Percentiles rank a stretch among this genome's conserved stretches.
Conservation (phyloP, 345 rosid species). For the Geranium rotundifolium region DNA sequence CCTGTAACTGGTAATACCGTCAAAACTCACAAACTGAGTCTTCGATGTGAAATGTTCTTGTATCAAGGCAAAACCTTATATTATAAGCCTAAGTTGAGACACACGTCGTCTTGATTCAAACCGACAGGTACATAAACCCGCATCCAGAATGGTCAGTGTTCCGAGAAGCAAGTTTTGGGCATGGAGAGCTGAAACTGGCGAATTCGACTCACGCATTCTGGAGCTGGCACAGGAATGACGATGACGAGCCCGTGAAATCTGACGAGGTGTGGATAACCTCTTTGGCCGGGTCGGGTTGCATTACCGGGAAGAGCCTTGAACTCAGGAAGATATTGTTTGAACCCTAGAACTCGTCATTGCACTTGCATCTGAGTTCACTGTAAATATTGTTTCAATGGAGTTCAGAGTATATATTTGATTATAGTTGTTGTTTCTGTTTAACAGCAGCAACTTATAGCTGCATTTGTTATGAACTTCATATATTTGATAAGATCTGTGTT, state of each 20-base stretch:
- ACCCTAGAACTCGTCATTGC: constrained; percentile 14
- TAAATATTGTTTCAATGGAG: no score
- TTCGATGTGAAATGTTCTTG: no score
- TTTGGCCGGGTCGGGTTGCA: constrained; percentile 48
- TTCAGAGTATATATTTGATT: no score
- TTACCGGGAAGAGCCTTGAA: constrained; percentile 24
- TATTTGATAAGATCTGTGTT: no score
- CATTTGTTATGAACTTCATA: no score
- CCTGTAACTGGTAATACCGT: no score
- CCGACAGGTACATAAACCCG: constrained; percentile 48
- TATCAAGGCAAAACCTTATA: no score
- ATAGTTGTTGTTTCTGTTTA: no score
- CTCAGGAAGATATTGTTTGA: constrained; percentile 41
- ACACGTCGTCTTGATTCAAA: not conserved
- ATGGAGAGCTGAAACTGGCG: constrained; percentile 67
- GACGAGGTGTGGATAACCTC: constrained; percentile 86
- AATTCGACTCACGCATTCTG: constrained; percentile 78
- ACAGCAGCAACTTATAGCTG: no score
- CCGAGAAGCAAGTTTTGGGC: constrained; percentile 98
- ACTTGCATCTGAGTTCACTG: no score
- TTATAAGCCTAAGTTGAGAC: no score
- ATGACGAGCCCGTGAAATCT: constrained; percentile 75
- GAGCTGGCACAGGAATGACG: constrained; percentile 98
- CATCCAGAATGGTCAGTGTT: constrained; percentile 88
- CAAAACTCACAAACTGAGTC: no score